Evolutionary conservation across 306 rosid species (phyloP), one percentile per base, ranked within the genome.

Genomic region (Sophora flavescens): DNA sequence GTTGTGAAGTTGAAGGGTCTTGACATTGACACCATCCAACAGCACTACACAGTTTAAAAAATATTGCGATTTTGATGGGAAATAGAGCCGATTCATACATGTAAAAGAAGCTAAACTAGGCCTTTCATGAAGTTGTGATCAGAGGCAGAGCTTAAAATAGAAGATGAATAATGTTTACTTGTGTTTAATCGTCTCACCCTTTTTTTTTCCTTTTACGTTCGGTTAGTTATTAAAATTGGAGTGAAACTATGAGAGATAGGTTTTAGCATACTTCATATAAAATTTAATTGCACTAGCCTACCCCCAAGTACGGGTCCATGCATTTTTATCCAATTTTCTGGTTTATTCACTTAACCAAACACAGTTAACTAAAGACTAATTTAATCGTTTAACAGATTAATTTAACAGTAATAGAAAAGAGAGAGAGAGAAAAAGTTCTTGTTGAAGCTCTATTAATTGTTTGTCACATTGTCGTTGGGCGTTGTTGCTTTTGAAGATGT

Each of bases 1-100:
- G 91, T 90, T 59, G 86, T 85, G 75, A 88, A 86, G 82, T 64
- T 83, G 66, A 90, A 88, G 78, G 90, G 90, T 58, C 82, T 84
- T 18, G 89, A 86, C 70, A 76, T 82, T 35, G 88, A 88, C 0
- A 86, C 84, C 60, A 86, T 82, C 28, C 85, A 87, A 28, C 87
- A 80, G 8, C 70, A 76, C 68, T 82, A 79, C 80, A 81, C 83
- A n/a, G 80, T 84, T 14, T 84, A 32, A 79, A 79, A 18, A 36
- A 48, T 15, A 66, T 53, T 63, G 6, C n/a, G 4, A 56, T 3
- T 57, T 3, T 57, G 26, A 18, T 61, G 75, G 75, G 12, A 45
- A 72, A 45, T 59, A 4, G 10, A 52, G 18, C 60, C 5, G 1
- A 14, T 51, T 56, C 39, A 17, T 68, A 53, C 45, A 15, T 62